A percentile compares a stretch with the other conserved stretches of the same genome.
phyloP scores from a whole-genome alignment of 2,329 filamentous ascomycete species.

The Zalaria sp. region DNA sequence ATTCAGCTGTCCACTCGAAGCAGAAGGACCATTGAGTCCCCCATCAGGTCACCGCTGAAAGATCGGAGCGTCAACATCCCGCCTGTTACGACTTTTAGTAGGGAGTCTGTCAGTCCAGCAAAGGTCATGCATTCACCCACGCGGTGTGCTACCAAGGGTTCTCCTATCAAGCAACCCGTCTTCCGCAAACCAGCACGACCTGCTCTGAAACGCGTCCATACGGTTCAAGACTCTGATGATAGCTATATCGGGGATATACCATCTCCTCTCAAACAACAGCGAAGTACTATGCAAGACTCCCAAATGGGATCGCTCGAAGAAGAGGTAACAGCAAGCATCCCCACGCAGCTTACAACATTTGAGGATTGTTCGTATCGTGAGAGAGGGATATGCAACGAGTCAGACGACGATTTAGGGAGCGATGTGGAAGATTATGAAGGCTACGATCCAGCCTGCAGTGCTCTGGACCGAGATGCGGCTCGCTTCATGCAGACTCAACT shows the following conservation, averaged over 20 bases:
- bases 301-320: conserved; percentile 5
- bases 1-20: conserved; percentile 9
- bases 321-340: background rate
- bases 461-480: conserved; percentile 7
- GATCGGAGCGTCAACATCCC: conserved; percentile 5
- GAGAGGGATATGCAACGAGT: background rate
- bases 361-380: background rate
- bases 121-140: too few species aligned
- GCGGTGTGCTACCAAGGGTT: background rate
- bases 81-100: background rate
- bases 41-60: conserved; percentile 10
- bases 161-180: background rate
- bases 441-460: conserved; percentile 7
- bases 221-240: conserved; percentile 3
- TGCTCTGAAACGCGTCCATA: conserved; percentile 1
- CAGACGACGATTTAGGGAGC: background rate
- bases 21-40: conserved; percentile 1
- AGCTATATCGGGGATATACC: conserved; percentile 1
- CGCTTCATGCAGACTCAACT: conserved; percentile 5
- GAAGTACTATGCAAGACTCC: conserved; percentile 5
- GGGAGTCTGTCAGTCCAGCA: background rate
- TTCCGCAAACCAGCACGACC: background rate
- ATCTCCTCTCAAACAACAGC: background rate
- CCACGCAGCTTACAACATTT: background rate
- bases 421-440: background rate